Percentiles rank a stretch among this genome's conserved stretches.
phyloP scores from a whole-genome alignment of 2,329 filamentous ascomycete species.

The Rugonectria rugulosa region DNA sequence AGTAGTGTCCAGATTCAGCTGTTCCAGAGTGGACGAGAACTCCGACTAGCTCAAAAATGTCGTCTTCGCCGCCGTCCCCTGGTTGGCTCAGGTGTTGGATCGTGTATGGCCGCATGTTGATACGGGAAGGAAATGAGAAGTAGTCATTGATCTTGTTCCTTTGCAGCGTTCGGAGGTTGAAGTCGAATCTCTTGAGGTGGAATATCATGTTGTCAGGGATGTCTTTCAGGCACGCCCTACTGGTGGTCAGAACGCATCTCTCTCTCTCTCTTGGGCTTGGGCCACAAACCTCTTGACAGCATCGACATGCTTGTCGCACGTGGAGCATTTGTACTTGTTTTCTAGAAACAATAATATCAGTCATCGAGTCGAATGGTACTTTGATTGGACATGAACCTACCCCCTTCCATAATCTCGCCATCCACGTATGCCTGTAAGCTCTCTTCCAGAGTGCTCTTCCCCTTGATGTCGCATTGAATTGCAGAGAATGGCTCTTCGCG shows the following conservation, averaged over 20 bases:
- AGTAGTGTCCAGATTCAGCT: conserved; percentile 95
- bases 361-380: not conserved
- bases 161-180: conserved; percentile 77
- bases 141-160: conserved; percentile 95
- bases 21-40: conserved; percentile 93
- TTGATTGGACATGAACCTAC: conserved; percentile 48
- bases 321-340: conserved; percentile 97
- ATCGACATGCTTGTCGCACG: conserved; percentile 87
- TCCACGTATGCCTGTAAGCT: conserved; percentile 95
- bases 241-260: conserved; percentile 5
- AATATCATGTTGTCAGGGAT: conserved; percentile 95
- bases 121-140: conserved; percentile 83
- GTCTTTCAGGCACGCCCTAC: conserved; percentile 86
- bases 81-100: conserved; percentile 80
- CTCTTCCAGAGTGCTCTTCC: conserved; percentile 82
- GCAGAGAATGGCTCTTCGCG: conserved; percentile 90
- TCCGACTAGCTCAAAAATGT: conserved; percentile 93
- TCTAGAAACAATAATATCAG: conserved; percentile 59
- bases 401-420: conserved; percentile 94
- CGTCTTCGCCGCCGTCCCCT: conserved; percentile 62
- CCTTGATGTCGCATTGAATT: conserved; percentile 95
- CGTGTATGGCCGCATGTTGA: conserved; percentile 91
- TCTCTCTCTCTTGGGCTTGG: not conserved
- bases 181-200: conserved; percentile 89
- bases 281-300: conserved; percentile 80